A percentile compares a stretch with the other conserved stretches of the same genome.
Evolutionary conservation across 768 basidiomycete genomes (phyloP).

Genomic region (Collybia sordida): DNA sequence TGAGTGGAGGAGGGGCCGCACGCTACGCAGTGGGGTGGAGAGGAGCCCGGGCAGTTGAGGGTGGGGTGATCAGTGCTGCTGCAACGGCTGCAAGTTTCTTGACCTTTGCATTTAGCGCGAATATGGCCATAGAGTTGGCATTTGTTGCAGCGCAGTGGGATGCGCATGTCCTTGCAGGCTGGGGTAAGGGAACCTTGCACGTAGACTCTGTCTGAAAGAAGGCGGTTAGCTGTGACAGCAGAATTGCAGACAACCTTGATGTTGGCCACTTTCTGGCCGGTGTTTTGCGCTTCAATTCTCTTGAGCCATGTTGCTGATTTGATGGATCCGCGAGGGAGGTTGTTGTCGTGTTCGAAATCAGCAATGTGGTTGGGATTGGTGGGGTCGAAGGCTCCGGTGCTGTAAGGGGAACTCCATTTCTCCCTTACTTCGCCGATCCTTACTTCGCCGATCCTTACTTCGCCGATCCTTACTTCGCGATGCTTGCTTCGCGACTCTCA

Average conservation of each 20-base stretch:
- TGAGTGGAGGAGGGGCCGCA: slow-evolving; percentile 8
- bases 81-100: neutral
- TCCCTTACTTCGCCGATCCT: too few relatives aligned
- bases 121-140: slow-evolving; percentile 7
- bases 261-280: neutral
- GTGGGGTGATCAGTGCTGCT: neutral
- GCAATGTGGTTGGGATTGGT: neutral
- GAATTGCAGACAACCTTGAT: neutral
- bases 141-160: slow-evolving; percentile 9
- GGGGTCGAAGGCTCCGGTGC: neutral
- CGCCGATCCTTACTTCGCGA: too few relatives aligned
- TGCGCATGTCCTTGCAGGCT: neutral
- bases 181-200: neutral
- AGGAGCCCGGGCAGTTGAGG: neutral
- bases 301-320: neutral
- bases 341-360: neutral
- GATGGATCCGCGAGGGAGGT: neutral
- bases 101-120: neutral
- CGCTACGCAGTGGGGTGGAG: neutral
- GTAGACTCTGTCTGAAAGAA: neutral
- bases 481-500: too few relatives aligned
- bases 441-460: too few relatives aligned
- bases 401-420: too few relatives aligned
- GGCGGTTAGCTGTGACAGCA: neutral
- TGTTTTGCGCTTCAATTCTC: neutral